Base-by-base conservation (phyloP, 2,329 filamentous ascomycete genomes). In the Samsoniella hepiali region DNA sequence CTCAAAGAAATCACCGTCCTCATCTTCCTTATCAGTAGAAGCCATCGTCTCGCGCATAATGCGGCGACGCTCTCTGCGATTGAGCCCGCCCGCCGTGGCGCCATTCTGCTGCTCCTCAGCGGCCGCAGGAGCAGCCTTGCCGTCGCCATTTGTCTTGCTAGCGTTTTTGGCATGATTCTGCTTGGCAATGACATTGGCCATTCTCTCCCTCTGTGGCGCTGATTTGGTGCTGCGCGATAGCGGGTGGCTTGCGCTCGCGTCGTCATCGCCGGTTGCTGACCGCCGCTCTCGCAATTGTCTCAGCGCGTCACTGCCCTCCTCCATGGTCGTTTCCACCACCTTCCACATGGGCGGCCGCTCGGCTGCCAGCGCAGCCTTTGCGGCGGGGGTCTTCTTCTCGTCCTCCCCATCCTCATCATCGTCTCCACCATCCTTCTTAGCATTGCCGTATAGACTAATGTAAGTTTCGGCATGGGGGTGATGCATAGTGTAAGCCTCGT, bases 401-500 rank as follows among this genome's bases (percentile, higher is more conserved):
- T 75, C 72, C 4, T 72, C 75, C 8, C 67, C 67, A 6, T 77
- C 78, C 61, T 79, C 74, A 5, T 77, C 76, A 17, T 75, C 77
- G 3, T 77, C 77, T 58, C 78, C 74, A 2, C 71, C 70, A 22
- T 74, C 74, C 13, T 68, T 65, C 63, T 71, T 67, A 47, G 68
- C 65, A 63, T 68, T 68, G 67, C 83, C 78, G 68, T 88, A 89
- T 17, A 89, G 72, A 68, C 85, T 86, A 67, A 90, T 81, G 74
- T 95, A 95, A 29, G 82, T 79, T 73, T 91, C 86, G 69, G 88
- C 80, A 51, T 90, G 84, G 1, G 91, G 91, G 66, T 85, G 90
- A 74, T 88, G 89, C 60, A 85, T 82, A 1, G 90, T 86, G 72
- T 95, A 95, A 69, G 91, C 87, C 66, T 90, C 79, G 71, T 94